Base-by-base conservation (phyloP, 345 rosid species). In the Citrus maxima region DNA sequence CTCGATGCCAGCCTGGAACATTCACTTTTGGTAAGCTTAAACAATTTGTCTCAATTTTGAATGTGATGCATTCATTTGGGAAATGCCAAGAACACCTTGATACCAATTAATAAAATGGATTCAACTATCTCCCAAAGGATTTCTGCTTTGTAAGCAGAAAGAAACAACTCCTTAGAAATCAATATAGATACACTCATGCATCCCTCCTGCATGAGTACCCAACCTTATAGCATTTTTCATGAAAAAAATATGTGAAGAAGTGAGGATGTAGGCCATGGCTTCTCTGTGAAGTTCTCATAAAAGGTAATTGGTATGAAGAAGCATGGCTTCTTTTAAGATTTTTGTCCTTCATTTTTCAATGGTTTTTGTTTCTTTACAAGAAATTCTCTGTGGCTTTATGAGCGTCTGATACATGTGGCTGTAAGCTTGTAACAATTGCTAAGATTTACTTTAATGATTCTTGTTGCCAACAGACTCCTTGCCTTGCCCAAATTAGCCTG, bases 1-100 rank as follows among this genome's bases (percentile, higher is more conserved):
- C 99, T 96, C 78, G 98, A 96, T 89, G 98, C 98, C 64, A 93
- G 98, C 88, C 85, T 96, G 70, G 98, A 93, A 63, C 98, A 96
- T 88, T 92, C 99, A 42, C 91, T 94, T 75, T 82, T 96, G 98
- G 99, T 96, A 89, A 86, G 97, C 84, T 69, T 46, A 65, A 16
- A 67, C 9, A 34, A 49, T 67, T 49, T 80, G 4, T 42, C 4
- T n/a, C 7, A 42, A 59, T 8, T 64, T 80, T 68, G 6, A 49
- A 32, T 54, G 35, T 13, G 59, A 25, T 67, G 49, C 21, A 21
- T 10, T 51, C 24, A 12, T 32, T 72, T 12, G 25, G 49, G 28
- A 35, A 24, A n/a, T 59, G 13, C 13, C 62, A 12, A 46, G 51
- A 46, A 46, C 5, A 54, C 58, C 58, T 54, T 54, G 22, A 54